phyloP scores from a whole-genome alignment of 1,139 yeast genomes.

The Meyerozyma elateridarum region DNA sequence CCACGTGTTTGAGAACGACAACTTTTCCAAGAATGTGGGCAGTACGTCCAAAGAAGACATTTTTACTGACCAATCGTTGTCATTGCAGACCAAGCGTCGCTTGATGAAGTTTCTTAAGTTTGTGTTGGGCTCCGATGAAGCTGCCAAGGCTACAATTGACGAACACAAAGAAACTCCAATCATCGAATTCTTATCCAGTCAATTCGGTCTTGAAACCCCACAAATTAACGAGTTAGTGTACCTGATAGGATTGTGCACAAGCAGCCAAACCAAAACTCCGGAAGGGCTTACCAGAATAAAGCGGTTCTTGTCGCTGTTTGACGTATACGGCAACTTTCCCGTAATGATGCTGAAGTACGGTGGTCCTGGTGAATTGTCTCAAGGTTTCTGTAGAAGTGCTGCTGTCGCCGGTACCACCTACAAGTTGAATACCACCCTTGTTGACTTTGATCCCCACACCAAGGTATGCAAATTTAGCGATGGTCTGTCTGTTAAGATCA shows the following conservation, averaged over 20 bases:
- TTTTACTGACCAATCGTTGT: slow-evolving; percentile 80
- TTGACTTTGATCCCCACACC: slow-evolving; percentile 57
- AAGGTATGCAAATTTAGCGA: slow-evolving; percentile 73
- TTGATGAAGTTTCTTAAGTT: slow-evolving; percentile 93
- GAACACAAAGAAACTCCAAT: slow-evolving; percentile 56
- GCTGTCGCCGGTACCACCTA: slow-evolving; percentile 98
- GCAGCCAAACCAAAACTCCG: slow-evolving; percentile 56
- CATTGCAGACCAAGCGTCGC: slow-evolving; percentile 72
- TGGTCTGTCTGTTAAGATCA: slow-evolving; percentile 67
- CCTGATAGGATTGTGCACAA: slow-evolving; percentile 76
- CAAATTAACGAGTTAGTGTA: slow-evolving; percentile 80
- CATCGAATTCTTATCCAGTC: slow-evolving; percentile 49
- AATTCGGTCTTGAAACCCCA: slow-evolving; percentile 67
- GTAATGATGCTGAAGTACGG: slow-evolving; percentile 90
- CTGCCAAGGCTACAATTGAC: slow-evolving; percentile 45
- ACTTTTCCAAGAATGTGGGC: slow-evolving; percentile 72
- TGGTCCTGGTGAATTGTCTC: slow-evolving; percentile 93
- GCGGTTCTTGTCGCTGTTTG: slow-evolving; percentile 80
- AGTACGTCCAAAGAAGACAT: slow-evolving; percentile 82
- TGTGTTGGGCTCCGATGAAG: slow-evolving; percentile 54
- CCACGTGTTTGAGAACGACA: slow-evolving; percentile 88
- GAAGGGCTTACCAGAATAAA: slow-evolving; percentile 77
- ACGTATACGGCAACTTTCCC: slow-evolving; percentile 92
- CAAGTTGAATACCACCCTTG: slow-evolving; percentile 66
- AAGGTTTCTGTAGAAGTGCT: slow-evolving; percentile 95